Evolutionary conservation across 495 filamentous ascomycete species (phyloP).

Genomic region (Hyaloscypha variabilis): DNA sequence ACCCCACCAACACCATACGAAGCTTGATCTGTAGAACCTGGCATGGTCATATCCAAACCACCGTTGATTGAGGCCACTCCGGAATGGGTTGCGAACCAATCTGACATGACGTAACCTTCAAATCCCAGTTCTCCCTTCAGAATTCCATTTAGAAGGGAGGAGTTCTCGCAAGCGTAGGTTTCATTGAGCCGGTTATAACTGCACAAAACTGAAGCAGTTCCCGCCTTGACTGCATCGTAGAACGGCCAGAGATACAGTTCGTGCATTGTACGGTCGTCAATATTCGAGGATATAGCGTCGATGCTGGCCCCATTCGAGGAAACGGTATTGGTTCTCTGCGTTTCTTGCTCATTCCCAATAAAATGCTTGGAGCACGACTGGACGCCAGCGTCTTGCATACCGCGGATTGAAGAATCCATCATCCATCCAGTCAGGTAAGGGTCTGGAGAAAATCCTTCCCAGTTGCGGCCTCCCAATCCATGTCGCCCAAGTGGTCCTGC

Average conservation of each 20-base stretch:
- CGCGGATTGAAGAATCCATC: conserved; percentile 72
- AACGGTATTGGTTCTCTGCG: conserved; percentile 71
- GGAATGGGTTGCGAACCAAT: conserved; percentile 84
- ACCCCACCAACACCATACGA: too few species aligned
- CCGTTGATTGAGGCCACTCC: conserved; percentile 77
- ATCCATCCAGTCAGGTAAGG: conserved; percentile 73
- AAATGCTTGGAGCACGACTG: conserved; percentile 82
- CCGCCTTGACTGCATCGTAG: conserved; percentile 60
- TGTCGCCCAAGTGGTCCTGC: conserved; percentile 78
- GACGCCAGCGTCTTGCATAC: conserved; percentile 78
- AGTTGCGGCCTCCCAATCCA: conserved; percentile 81
- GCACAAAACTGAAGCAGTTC: conserved; percentile 88
- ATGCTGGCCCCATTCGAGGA: conserved; percentile 15
- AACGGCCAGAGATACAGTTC: too few species aligned
- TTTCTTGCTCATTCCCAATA: conserved; percentile 74
- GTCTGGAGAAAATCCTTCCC: conserved; percentile 79
- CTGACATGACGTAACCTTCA: conserved; percentile 93
- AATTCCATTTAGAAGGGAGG: conserved; percentile 72
- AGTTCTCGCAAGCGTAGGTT: conserved; percentile 69
- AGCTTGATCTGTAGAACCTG: conserved; percentile 73
- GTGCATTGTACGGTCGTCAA: conserved; percentile 91
- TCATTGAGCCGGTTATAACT: conserved; percentile 85
- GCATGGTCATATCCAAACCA: conserved; percentile 93
- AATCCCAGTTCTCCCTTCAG: conserved; percentile 88
- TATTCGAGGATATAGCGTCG: conserved; percentile 66